A percentile compares a stretch with the other conserved stretches of the same genome.
Conservation (phyloP, 2,329 filamentous ascomycete genomes). For the Colletotrichum filicis region DNA sequence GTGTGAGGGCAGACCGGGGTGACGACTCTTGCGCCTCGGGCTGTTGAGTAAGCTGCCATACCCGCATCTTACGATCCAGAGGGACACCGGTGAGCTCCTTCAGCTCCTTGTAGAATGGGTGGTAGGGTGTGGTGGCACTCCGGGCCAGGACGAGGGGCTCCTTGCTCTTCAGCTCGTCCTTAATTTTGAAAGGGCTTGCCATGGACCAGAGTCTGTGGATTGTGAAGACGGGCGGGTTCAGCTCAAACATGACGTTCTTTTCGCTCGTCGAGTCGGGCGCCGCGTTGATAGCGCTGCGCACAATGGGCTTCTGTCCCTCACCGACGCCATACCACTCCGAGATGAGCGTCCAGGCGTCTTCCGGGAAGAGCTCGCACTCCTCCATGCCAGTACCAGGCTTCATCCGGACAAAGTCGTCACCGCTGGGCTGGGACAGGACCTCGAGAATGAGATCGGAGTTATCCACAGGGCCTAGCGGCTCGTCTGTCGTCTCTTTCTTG, state of each 20-base stretch:
- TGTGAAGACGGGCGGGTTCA: slow-evolving; percentile 86
- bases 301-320: slow-evolving; percentile 75
- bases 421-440: slow-evolving; percentile 61
- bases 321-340: slow-evolving; percentile 84
- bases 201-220: slow-evolving; percentile 81
- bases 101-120: slow-evolving; percentile 79
- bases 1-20: slow-evolving; percentile 49
- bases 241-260: slow-evolving; percentile 82
- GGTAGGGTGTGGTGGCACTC: slow-evolving; percentile 75
- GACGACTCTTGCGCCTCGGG: slow-evolving; percentile 49
- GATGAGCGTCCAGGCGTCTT: slow-evolving; percentile 84
- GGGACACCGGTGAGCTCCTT: slow-evolving; percentile 78
- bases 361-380: slow-evolving; percentile 81
- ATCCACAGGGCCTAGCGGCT: slow-evolving; percentile 81
- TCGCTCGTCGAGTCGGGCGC: slow-evolving; percentile 63
- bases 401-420: slow-evolving; percentile 75
- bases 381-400: slow-evolving; percentile 75
- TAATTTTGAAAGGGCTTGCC: slow-evolving; percentile 64
- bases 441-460: slow-evolving; percentile 84
- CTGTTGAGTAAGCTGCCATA: slow-evolving; percentile 73
- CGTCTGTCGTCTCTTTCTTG: slow-evolving; percentile 68
- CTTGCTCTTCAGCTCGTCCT: slow-evolving; percentile 69
- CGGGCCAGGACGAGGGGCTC: slow-evolving; percentile 73
- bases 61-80: slow-evolving; percentile 76
- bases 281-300: slow-evolving; percentile 82